Conservation (phyloP, 192 early-diverging fungal species). For the Coemansia sp. region DNA sequence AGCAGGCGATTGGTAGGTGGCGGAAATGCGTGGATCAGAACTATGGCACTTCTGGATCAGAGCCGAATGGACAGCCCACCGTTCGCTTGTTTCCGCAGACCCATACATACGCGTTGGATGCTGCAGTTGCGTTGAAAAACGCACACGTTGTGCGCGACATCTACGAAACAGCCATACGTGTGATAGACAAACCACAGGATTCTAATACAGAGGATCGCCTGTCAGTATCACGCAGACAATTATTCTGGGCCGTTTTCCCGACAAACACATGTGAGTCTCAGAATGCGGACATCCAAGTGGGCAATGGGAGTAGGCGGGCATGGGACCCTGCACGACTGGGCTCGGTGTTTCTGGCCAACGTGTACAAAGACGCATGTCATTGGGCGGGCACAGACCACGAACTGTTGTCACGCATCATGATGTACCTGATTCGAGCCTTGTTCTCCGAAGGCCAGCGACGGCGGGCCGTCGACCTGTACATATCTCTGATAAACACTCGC, state of each 20-base stretch:
- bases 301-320: neutral
- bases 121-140: slow-evolving; percentile 28
- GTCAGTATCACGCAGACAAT: neutral
- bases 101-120: slow-evolving; percentile 28
- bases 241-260: slow-evolving; percentile 23
- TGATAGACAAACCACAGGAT: slow-evolving; percentile 6
- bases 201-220: neutral
- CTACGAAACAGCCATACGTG: slow-evolving; percentile 13
- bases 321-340: slow-evolving; percentile 41
- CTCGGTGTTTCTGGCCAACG: slow-evolving; percentile 18
- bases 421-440: slow-evolving; percentile 29
- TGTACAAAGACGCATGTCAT: slow-evolving; percentile 8
- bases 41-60: neutral
- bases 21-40: slow-evolving; percentile 1
- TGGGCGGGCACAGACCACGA: neutral
- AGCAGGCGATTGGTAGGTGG: slow-evolving; percentile 22
- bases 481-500: neutral
- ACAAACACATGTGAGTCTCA: neutral
- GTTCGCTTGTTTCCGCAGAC: slow-evolving; percentile 33
- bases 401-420: slow-evolving; percentile 17
- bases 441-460: slow-evolving; percentile 20
- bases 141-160: slow-evolving; percentile 15
- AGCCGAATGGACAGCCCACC: neutral
- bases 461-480: slow-evolving; percentile 20
- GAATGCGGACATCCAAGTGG: neutral